Evolutionary conservation across 805 yeast genomes (phyloP).

Genomic region (Henningerozyma blattae): DNA sequence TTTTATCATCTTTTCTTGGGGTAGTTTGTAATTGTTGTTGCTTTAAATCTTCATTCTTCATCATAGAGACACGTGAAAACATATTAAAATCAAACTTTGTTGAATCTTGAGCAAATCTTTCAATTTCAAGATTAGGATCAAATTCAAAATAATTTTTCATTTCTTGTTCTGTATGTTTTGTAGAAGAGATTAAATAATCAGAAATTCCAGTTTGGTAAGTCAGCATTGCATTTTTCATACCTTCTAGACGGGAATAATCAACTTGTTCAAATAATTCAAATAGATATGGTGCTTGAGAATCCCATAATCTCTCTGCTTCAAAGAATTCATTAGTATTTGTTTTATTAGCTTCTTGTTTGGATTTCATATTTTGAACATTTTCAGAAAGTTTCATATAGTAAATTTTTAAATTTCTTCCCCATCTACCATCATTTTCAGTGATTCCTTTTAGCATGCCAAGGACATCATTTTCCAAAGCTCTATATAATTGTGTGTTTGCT

Average conservation of each 20-base stretch:
- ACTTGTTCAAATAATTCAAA: conserved; percentile 64
- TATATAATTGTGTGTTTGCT: conserved; percentile 37
- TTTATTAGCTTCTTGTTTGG: conserved; percentile 5
- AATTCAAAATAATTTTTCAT: conserved; percentile 55
- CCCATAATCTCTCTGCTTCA: conserved; percentile 37
- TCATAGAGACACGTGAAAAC: background rate
- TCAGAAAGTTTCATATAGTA: conserved; percentile 32
- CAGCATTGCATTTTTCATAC: conserved; percentile 53
- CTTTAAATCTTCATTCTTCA: background rate
- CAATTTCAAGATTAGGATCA: conserved; percentile 48
- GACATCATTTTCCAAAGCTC: conserved; percentile 40
- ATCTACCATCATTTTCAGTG: conserved; percentile 40
- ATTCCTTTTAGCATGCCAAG: conserved; percentile 42
- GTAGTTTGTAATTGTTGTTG: background rate
- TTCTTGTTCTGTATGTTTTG: conserved; percentile 46
- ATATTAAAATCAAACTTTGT: conserved; percentile 16
- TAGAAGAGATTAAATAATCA: conserved; percentile 37
- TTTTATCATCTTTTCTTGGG: conserved; percentile 7
- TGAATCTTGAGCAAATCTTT: conserved; percentile 38
- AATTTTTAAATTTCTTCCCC: conserved; percentile 36
- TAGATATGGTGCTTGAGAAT: conserved; percentile 61
- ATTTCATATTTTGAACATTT: conserved; percentile 22
- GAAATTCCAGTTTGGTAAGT: conserved; percentile 51
- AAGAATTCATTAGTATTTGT: conserved; percentile 24
- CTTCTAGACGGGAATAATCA: conserved; percentile 48